Conservation (phyloP, 148 eudicot species). For the Hydrangea macrophylla region DNA sequence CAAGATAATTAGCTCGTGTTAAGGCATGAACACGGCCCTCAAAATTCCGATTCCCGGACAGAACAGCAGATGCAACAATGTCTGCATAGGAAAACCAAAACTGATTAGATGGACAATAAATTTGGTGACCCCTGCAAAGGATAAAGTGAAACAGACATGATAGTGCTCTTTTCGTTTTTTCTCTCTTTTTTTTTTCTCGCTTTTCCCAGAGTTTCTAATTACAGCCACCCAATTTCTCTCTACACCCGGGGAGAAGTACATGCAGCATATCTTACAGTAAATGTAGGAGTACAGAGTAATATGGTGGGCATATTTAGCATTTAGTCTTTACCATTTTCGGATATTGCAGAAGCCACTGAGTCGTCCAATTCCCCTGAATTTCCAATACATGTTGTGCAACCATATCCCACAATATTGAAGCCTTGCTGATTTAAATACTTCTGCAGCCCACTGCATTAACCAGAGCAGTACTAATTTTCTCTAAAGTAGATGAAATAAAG, state of each 20-base stretch:
- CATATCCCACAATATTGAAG: constrained; percentile 60
- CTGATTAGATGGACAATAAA: background rate
- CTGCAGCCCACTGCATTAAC: constrained; percentile 47
- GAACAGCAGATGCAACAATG: constrained; percentile 60
- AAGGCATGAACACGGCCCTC: constrained; percentile 65
- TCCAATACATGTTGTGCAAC: constrained; percentile 66
- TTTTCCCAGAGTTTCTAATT: too few species aligned
- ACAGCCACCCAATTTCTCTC: too few species aligned
- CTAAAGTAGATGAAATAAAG: background rate
- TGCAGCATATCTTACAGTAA: too few species aligned
- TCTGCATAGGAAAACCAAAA: constrained; percentile 30
- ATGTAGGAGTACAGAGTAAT: too few species aligned
- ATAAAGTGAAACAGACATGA: background rate
- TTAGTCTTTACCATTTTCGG: constrained; percentile 47
- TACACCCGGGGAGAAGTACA: too few species aligned
- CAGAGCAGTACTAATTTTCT: background rate
- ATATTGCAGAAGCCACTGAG: constrained; percentile 49
- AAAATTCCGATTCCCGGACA: constrained; percentile 58
- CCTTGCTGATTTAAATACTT: constrained; percentile 58
- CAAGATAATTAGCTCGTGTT: constrained; percentile 64
- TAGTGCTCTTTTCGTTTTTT: background rate
- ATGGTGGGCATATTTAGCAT: too few species aligned
- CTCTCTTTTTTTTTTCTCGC: too few species aligned
- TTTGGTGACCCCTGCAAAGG: background rate
- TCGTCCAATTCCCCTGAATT: constrained; percentile 65